Base-by-base conservation (phyloP, 2,329 filamentous ascomycete species). In the Furcasterigmium sp. region DNA sequence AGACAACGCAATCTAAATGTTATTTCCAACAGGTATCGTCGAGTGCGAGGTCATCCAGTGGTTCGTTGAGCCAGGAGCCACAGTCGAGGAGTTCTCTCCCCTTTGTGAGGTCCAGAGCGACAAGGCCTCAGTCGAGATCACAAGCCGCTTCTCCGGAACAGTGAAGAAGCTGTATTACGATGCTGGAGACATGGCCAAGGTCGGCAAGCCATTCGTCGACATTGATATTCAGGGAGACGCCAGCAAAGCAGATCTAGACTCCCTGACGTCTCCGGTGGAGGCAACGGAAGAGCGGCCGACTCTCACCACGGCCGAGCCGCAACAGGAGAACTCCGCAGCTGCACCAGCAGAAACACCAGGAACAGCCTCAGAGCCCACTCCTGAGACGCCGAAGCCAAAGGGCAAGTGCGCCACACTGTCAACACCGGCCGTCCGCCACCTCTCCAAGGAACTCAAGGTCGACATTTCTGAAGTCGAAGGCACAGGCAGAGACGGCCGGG, bases 11-110 rank as follows among this genome's bases (percentile, higher is more conserved):
- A 18, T 2, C 32, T 35, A 21, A n/a, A 8, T 36, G 21, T 53
- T 54, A 40, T 49, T 50, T 43, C n/a, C 41, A 40, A 34, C 55
- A 93, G 93, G 93, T 43, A 98, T 97, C 58, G 91, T 93, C 61
- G 93, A 98, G 69, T 95, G 93, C 60, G 93, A 98, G 67, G 88
- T 98, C 58, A 97, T 97, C 57, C 93, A 98, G 72, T 98, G 93
- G 93, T 98, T 97, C 63, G 91, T 98, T 52, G 86, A 96, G 67
- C 90, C 94, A 39, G 91, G 91, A 46, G 93, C 93, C 28, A 84
- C 87, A 45, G 91, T 98, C 55, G 91, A 98, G 70, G 91, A 98
- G 70, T 98, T 95, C 77, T 93, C 94, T 55, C 93, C 91, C 47
- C 77, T 98, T 37, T 98, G 93, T 68, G 93, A 98, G 69, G 94